Evolutionary conservation across 2,329 filamentous ascomycete genomes (phyloP), one percentile per base, ranked within the genome.

Genomic region (Corinectria fuckeliana): DNA sequence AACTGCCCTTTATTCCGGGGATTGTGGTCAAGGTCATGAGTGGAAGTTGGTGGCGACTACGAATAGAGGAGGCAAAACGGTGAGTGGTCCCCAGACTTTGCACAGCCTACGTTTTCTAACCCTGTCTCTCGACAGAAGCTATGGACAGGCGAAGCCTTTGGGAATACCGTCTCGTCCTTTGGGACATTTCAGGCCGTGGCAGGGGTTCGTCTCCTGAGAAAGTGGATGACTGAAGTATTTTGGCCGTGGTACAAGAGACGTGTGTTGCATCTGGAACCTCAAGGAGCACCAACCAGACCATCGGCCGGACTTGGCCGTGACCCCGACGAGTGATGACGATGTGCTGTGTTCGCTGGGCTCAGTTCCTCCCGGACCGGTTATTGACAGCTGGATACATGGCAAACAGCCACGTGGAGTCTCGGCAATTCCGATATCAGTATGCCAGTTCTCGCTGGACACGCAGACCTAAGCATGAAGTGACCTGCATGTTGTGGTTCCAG

Each of bases 21-120:
- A 25, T 61, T 30, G 32, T 61, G 13, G 55, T 58, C 41, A 57
- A 23, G 58, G 58, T 3, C 34, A 61, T 21, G 36, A 61, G 36
- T 61, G 58, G 58, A 61, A 55, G 32, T 58, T 51, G 36, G 32
- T 61, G 11, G 55, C 55, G 6, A 58, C 55, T 2, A 61, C 50
- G 2, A 30, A 41, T 4, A 34, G 20, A 25, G 55, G 21, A 11
- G 20, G 30, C 13, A 51, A 51, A 30, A 61, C 55, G 30, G 59
- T 61, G 50, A 13, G 59, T 58, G n/a, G n/a, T n/a, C n/a, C n/a
- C n/a, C n/a, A n/a, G n/a, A n/a, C n/a, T n/a, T n/a, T n/a, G n/a
- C n/a, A n/a, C n/a, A n/a, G n/a, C n/a, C 28, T 32, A 10, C 2
- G 7, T 39, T 39, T 39, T 5, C 18, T 39, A 6, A 39, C 36